A percentile compares a stretch with the other conserved stretches of the same genome.
phyloP scores from a whole-genome alignment of 75 land plant species.

The Isoetes taiwanensis region DNA sequence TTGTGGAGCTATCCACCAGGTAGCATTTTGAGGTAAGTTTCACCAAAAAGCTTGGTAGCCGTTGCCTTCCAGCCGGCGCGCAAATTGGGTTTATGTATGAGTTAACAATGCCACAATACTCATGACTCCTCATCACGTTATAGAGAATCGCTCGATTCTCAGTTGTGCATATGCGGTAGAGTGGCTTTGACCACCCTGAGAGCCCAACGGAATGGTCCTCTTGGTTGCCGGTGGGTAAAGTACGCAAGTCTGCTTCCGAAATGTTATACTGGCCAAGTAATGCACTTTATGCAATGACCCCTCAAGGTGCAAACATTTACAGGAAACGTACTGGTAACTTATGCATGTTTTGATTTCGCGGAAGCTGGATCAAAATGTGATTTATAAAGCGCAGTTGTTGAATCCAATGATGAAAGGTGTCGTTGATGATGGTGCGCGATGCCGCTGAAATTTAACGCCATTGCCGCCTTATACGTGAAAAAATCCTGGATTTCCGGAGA shows the following conservation, averaged over 20 bases:
- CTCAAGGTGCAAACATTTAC: slow-evolving; percentile 44
- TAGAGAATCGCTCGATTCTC: too few relatives aligned
- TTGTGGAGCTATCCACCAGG: slow-evolving; percentile 92
- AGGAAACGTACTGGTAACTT: background rate
- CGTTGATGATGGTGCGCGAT: slow-evolving; percentile 53
- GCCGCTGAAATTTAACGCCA: slow-evolving; percentile 74
- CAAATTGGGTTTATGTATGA: too few relatives aligned
- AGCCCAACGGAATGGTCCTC: background rate
- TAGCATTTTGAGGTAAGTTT: slow-evolving; percentile 92
- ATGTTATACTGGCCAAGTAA: slow-evolving; percentile 58
- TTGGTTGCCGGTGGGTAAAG: slow-evolving; percentile 35
- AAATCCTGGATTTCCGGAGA: slow-evolving; percentile 82
- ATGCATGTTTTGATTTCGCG: background rate
- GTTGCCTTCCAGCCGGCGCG: too few relatives aligned
- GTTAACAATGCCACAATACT: too few relatives aligned
- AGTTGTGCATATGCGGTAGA: too few relatives aligned
- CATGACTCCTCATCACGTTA: too few relatives aligned
- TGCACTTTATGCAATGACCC: slow-evolving; percentile 78
- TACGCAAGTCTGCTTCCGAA: slow-evolving; percentile 84
- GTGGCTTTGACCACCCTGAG: too few relatives aligned
- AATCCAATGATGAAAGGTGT: slow-evolving; percentile 71
- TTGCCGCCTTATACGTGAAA: slow-evolving; percentile 78
- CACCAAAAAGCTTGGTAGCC: too few relatives aligned
- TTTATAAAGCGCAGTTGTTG: slow-evolving; percentile 43
- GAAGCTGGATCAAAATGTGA: background rate